These are phyloP conservation scores for Claviceps cyperi DNA, from an alignment of 2,329 filamentous ascomycete genomes.

Conservation along the genomic window DNA sequence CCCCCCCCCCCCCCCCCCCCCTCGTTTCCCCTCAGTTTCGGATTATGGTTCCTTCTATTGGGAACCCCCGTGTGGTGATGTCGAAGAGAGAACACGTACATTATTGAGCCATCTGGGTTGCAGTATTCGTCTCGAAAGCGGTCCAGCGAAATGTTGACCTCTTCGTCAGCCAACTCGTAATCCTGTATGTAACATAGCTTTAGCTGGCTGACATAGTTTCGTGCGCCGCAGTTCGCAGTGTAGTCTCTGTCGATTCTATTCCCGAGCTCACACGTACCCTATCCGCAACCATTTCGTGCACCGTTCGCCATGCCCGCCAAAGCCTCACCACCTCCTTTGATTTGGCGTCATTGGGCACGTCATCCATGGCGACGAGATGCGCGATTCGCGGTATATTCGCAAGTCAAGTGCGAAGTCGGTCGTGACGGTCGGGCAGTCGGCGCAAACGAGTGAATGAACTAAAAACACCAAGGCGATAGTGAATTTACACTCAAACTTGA, in stretches of 20 bases:
- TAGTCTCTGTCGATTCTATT: not conserved
- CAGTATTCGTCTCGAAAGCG: constrained; percentile 62
- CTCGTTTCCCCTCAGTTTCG: not conserved
- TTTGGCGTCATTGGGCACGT: constrained; percentile 34
- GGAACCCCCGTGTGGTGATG: not conserved
- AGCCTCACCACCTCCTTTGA: constrained; percentile 49
- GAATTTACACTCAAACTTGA: not conserved
- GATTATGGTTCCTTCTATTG: no score
- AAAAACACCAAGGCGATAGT: not conserved
- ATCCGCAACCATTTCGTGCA: constrained; percentile 89
- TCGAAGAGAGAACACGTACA: constrained; percentile 39
- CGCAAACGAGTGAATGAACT: not conserved
- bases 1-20: no score
- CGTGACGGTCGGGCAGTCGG: constrained; percentile 1
- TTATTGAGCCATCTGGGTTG: constrained; percentile 56
- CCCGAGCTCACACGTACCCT: constrained; percentile 42
- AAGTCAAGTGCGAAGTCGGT: not conserved
- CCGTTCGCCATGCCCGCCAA: constrained; percentile 88
- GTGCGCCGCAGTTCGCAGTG: not conserved
- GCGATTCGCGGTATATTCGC: not conserved
- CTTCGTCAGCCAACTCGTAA: constrained; percentile 81
- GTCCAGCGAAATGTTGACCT: constrained; percentile 75
- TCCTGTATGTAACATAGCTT: constrained; percentile 40
- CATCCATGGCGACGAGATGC: constrained; percentile 19
- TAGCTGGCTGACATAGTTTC: not conserved